Base-by-base conservation (phyloP, 2,329 filamentous ascomycete species). In the Hortaea sp. region DNA sequence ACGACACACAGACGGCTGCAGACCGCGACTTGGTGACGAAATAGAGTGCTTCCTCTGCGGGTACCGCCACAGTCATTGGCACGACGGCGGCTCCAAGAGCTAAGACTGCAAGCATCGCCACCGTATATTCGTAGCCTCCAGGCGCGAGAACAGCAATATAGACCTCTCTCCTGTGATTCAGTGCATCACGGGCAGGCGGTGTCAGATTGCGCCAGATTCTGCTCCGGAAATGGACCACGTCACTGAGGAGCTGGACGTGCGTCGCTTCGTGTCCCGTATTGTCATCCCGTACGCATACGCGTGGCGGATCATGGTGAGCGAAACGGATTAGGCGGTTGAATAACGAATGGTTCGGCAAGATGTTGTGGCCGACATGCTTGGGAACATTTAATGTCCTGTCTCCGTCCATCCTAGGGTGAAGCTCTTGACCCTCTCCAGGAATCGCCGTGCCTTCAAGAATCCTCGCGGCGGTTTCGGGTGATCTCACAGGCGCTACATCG, bases 61-160 rank as follows among this genome's bases (percentile, higher is more conserved):
- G 66, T 5, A 72, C 46, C 7, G 60, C 64, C 9, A 67, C 63
- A 27, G 64, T 63, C 49, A 73, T 65, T 4, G 70, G 71, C 6
- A 74, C 71, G 1, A 67, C 66, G 10, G 69, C 71, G 4, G 67
- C 72, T 12, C 70, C 70, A 2, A 71, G 49, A 6, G 71, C 70
- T 31, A 72, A 58, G n/a, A 71, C 62, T 4, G 70, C 66, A 29
- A 74, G 60, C 50, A 72, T 69, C 4, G 66, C 70, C n/a, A 73
- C 68, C 4, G 67, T 63, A 52, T 68, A 74, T 46, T 73, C 70
- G 52, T 73, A 73, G 5, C 71, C 66, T 5, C 69, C 69, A 2
- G 68, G 61, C 7, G 69, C 70, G 30, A 74, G 57, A 4, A 74
- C 60, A 28, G 66, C 67, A 41, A 74, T 65, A 51, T 68, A 73